Conservation (phyloP, 1,139 yeast genomes). For the Kodamaea alishanica region DNA sequence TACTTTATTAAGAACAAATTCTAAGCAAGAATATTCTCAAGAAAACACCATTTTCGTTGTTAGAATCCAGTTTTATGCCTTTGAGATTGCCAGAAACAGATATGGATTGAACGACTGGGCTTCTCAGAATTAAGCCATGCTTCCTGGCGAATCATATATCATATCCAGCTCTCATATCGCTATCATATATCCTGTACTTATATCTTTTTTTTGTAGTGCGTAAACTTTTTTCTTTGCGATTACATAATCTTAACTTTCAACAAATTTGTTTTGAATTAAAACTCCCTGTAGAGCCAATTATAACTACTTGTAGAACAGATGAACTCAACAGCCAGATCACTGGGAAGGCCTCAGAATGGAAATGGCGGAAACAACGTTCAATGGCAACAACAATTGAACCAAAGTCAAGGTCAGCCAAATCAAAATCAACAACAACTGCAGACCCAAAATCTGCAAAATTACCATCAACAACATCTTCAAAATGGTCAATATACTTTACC, state of each 20-base stretch:
- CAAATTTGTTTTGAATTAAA: no score
- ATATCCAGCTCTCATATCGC: no score
- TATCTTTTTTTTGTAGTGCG: no score
- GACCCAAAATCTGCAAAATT: conserved; percentile 6
- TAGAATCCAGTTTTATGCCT: conserved; percentile 89
- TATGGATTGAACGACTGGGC: conserved; percentile 93
- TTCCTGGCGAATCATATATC: no score
- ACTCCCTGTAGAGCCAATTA: no score
- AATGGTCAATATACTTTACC: conserved; percentile 51
- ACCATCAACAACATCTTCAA: conserved; percentile 10
- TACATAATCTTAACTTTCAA: no score
- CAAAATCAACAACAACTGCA: conserved; percentile 1
- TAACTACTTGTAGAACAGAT: no score
- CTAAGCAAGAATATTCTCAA: conserved; percentile 74
- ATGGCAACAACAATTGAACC: conserved; percentile 12
- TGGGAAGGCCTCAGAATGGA: no score
- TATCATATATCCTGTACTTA: no score
- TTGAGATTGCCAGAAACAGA: conserved; percentile 91
- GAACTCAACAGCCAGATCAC: no score
- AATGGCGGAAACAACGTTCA: conserved; percentile 5
- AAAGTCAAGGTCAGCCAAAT: conserved; percentile 1
- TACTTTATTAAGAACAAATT: conserved; percentile 73
- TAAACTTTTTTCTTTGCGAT: no score
- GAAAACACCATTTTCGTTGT: conserved; percentile 85
- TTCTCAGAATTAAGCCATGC: conserved; percentile 24